These are phyloP conservation scores for Huntiella decipiens DNA, from an alignment of 2,329 filamentous ascomycete species.

Conservation along the genomic window DNA sequence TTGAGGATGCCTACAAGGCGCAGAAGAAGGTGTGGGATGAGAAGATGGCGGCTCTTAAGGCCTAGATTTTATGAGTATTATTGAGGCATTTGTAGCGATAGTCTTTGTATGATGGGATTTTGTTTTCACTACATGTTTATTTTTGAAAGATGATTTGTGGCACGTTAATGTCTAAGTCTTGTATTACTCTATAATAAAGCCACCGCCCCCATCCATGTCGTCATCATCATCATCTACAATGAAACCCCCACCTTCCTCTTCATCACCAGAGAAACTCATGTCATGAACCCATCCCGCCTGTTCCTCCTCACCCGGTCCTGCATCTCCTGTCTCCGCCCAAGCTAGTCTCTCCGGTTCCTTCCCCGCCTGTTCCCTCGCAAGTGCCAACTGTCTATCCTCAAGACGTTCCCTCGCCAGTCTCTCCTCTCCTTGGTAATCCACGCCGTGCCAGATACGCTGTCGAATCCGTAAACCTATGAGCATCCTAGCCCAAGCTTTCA, in stretches of 20 bases:
- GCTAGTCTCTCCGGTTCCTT: neutral
- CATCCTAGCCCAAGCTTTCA: constrained; percentile 51
- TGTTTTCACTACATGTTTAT: neutral
- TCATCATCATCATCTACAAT: neutral
- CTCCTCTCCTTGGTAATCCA: constrained; percentile 6
- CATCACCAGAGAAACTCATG: constrained; percentile 1
- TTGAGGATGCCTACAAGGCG: neutral
- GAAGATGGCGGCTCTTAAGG: neutral
- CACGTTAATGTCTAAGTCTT: too few species aligned
- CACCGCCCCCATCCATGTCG: neutral
- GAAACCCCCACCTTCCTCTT: constrained; percentile 5
- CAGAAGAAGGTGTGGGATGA: neutral
- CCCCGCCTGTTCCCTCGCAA: neutral
- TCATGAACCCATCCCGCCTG: neutral
- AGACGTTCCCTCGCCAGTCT: neutral
- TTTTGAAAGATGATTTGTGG: too few species aligned
- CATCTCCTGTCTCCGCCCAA: constrained; percentile 3
- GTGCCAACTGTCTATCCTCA: neutral
- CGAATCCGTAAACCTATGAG: constrained; percentile 59
- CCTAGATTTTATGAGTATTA: neutral
- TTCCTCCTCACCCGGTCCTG: neutral
- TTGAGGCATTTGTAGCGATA: neutral
- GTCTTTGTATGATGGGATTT: neutral
- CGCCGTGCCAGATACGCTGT: constrained; percentile 36
- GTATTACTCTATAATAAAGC: neutral